These are phyloP conservation scores for Melanomma pulvis-pyrius DNA, from an alignment of 495 filamentous ascomycete species.

Conservation along the genomic window DNA sequence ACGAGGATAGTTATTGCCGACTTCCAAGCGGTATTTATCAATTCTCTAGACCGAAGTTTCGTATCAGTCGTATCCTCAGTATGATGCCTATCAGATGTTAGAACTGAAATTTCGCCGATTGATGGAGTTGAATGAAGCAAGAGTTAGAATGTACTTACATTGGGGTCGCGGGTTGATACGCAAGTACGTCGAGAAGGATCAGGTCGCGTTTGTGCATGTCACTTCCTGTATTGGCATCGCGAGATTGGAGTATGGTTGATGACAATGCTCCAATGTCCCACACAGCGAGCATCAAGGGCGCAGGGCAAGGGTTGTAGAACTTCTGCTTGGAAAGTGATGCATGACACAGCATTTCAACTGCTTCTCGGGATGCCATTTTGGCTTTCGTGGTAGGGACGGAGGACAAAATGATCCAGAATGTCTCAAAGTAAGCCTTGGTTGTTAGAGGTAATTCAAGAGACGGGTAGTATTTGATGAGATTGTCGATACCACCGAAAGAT, in stretches of 20 bases:
- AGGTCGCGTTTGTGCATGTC: slow-evolving; percentile 25
- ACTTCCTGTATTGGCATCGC: background rate
- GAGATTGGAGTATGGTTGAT: background rate
- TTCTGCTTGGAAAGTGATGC: slow-evolving; percentile 1
- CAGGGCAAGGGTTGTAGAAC: slow-evolving; percentile 22
- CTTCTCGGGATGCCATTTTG: slow-evolving; percentile 17
- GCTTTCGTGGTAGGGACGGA: slow-evolving; percentile 15
- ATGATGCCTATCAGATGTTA: slow-evolving; percentile 2
- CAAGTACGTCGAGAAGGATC: slow-evolving; percentile 17
- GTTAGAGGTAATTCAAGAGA: slow-evolving; percentile 20
- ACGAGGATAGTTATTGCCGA: slow-evolving; percentile 18
- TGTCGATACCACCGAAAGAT: slow-evolving; percentile 29
- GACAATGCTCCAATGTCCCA: slow-evolving; percentile 26
- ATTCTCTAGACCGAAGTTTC: background rate
- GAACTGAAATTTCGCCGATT: no score
- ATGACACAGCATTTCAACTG: slow-evolving; percentile 15
- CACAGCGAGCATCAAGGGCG: slow-evolving; percentile 10
- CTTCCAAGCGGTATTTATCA: slow-evolving; percentile 18
- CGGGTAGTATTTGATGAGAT: slow-evolving; percentile 27
- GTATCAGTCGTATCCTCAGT: background rate
- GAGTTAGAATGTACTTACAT: no score
- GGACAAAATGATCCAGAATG: slow-evolving; percentile 25
- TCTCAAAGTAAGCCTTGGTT: slow-evolving; percentile 23
- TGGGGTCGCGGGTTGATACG: background rate
- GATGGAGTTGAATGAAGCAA: no score